phyloP scores from a whole-genome alignment of 2,329 filamentous ascomycete genomes.

The Colletotrichum spaethianum region DNA sequence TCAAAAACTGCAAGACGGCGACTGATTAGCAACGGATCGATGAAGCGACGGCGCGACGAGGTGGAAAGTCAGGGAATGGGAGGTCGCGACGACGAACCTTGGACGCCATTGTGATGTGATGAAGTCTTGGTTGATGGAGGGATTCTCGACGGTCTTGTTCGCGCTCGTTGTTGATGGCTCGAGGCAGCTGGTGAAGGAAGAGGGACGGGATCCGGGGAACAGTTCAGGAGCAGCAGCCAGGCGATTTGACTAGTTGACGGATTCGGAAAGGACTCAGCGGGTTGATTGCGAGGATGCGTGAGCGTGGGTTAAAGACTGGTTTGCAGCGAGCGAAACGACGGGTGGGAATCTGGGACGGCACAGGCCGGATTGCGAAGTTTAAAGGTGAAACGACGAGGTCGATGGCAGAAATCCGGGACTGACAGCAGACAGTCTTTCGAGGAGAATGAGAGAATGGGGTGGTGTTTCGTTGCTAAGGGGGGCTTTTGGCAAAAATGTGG shows the following conservation, averaged over 20 bases:
- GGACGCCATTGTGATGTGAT: conserved; percentile 54
- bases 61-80: not conserved
- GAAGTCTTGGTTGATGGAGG: conserved; percentile 16
- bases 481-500: conserved; percentile 42
- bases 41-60: conserved; percentile 3
- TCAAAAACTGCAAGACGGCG: conserved; percentile 73
- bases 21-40: conserved; percentile 43
- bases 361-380: conserved; percentile 42
- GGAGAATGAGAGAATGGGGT: conserved; percentile 41
- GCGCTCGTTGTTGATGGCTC: conserved; percentile 33
- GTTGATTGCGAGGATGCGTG: conserved; percentile 5
- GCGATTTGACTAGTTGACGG: conserved; percentile 14
- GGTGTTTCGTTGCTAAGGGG: conserved; percentile 43
- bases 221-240: conserved; percentile 16
- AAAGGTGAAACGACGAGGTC: conserved; percentile 42
- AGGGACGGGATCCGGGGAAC: conserved; percentile 24
- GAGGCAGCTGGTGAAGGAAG: conserved; percentile 6
- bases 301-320: conserved; percentile 5
- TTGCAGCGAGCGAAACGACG: conserved; percentile 38
- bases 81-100: conserved; percentile 49
- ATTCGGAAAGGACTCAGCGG: conserved; percentile 25
- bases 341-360: conserved; percentile 40
- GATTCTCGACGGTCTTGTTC: conserved; percentile 15
- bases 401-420: conserved; percentile 42
- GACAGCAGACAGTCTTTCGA: conserved; percentile 41